Evolutionary conservation across 768 basidiomycete species (phyloP), one percentile per base, ranked within the genome.

Genomic region (Lactifluus piperatus): DNA sequence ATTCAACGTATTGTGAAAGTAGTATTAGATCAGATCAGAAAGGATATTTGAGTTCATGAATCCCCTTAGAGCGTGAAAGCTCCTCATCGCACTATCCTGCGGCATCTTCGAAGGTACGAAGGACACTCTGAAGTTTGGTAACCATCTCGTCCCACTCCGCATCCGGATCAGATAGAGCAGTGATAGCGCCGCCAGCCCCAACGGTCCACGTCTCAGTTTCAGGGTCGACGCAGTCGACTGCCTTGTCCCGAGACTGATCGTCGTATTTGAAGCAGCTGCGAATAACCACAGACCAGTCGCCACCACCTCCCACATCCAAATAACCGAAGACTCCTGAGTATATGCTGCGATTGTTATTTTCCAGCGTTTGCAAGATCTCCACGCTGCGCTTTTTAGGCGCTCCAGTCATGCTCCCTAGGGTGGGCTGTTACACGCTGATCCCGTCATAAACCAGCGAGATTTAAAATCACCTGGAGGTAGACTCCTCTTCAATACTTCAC

Each of bases 111-210:
- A 91, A 91, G 24, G 82, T 79, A 45, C 79, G 76, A 51, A 91
- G 73, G 47, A 88, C 87, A 65, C 88, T 89, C 61, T 84, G 79
- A 27, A 94, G 79, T 70, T 98, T 97, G n/a, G 84, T 77, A 20
- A 82, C 66, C 80, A 97, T 95, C 70, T 97, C 94, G 7, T 95
- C 93, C 94, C 94, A 97, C 70, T 97, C 94, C 6, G 78, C 83
- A 46, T 84, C 81, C 5, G 86, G 78, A 60, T 94, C 83, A 5
- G 93, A 94, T 39, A 97, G 77, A 14, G 92, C 93, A 22, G 94
- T 97, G 64, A 98, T 97, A 10, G 94, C 94, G 36, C 94, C 94
- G n/a, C 94, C 94, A 20, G 94, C 92, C 20, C 94, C 94, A 32
- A 95, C 76, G 2, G 76, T 73, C 90, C 89, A 91, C 41, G 82